Base-by-base conservation (phyloP, 345 rosid species). In the Aquilaria yunnanensis region DNA sequence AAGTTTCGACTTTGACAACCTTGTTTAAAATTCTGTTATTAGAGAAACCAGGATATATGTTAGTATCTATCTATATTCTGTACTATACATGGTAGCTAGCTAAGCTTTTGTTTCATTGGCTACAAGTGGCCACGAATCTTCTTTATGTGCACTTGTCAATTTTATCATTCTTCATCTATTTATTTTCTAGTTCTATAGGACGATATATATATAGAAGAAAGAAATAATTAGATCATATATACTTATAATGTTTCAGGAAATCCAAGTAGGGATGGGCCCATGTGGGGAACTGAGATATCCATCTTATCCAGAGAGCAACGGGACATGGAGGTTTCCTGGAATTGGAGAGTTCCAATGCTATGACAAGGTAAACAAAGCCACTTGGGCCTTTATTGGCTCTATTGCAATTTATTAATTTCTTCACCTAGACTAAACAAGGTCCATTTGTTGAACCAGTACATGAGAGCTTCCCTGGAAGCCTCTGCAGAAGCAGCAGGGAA, bases 341-440 rank as follows among this genome's bases (percentile, higher is more conserved):
- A 94, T 90, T 52, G 97, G 97, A 70, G 99, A 94, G 81, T 94
- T 94, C 77, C 99, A 90, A 72, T 94, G 97, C 82, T 86, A 88
- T 33, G 99, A 94, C 73, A 90, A 90, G 96, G 97, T 90, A 78
- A 72, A 59, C 6, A 32, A 37, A 59, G 23, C 1, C 23, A 23
- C 23, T 23, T 23, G 23, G 23, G 23, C 23, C 23, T 23, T 67
- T 23, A 7, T 51, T 41, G 32, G 61, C 31, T 31, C 4, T 11
- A 64, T 14, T 64, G 32, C 6, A 51, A 5, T 60, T 37, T 54
- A 29, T 12, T 33, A 3, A 11, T 59, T 46, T 10, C 9, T 47
- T 47, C 32, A 12, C 29, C 32, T 54, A 43, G 34, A 3, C 52
- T 72, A 56, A 75, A 47, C 56, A 32, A 67, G 50, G 47, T 32